A percentile compares a stretch with the other conserved stretches of the same genome.
Conservation (phyloP, 306 rosid species). For the Chamaecrista fasciculata region DNA sequence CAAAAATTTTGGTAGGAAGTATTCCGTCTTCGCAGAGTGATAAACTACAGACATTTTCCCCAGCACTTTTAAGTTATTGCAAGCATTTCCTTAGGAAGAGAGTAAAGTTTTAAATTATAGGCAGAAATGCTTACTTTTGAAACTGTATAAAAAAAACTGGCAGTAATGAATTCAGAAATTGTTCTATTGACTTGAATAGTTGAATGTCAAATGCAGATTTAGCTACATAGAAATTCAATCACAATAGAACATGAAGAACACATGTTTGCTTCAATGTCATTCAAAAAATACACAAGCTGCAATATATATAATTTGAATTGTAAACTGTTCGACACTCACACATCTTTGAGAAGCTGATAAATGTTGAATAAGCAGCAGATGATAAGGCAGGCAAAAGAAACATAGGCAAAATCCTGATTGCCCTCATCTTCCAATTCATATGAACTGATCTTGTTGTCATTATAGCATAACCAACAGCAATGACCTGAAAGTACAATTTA, state of each 20-base stretch:
- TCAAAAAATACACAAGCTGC: neutral
- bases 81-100: slow-evolving; percentile 5
- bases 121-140: slow-evolving; percentile 11
- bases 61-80: slow-evolving; percentile 14
- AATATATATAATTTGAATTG: neutral
- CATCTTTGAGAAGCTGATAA: slow-evolving; percentile 59
- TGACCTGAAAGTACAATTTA: slow-evolving; percentile 62
- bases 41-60: slow-evolving; percentile 5
- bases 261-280: neutral
- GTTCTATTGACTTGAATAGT: slow-evolving; percentile 6
- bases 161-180: slow-evolving; percentile 4
- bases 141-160: neutral
- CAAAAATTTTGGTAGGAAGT: too few species aligned
- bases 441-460: slow-evolving; percentile 64
- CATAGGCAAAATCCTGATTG: slow-evolving; percentile 76
- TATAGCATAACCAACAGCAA: slow-evolving; percentile 84
- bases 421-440: slow-evolving; percentile 83
- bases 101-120: slow-evolving; percentile 1
- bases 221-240: neutral
- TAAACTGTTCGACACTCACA: slow-evolving; percentile 53
- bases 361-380: slow-evolving; percentile 47
- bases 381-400: slow-evolving; percentile 83
- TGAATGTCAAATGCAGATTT: slow-evolving; percentile 3
- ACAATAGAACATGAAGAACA: slow-evolving; percentile 1
- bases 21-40: neutral